Conservation (phyloP, 352 stramenopile species). For the Phytophthora fragariae region DNA sequence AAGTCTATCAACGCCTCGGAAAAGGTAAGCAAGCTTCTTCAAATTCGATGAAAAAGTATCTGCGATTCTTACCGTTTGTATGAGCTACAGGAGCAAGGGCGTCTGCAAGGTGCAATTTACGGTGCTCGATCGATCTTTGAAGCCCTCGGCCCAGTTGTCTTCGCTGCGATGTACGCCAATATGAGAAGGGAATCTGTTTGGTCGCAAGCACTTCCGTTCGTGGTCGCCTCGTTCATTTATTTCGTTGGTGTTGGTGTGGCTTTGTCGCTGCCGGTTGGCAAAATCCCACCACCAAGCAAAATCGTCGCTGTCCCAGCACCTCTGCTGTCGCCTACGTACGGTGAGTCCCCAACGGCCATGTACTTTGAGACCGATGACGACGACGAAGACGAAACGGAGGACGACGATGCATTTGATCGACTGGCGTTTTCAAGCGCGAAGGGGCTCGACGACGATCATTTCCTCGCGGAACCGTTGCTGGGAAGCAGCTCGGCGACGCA, state of each 20-base stretch:
- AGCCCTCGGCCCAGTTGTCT: conserved; percentile 62
- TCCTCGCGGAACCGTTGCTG: conserved; percentile 63
- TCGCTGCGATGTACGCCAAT: conserved; percentile 59
- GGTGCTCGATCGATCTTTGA: conserved; percentile 70
- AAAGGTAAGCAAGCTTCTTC: conserved; percentile 29
- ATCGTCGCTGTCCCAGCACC: conserved; percentile 23
- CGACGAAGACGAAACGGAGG: conserved; percentile 40
- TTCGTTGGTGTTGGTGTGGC: conserved; percentile 56
- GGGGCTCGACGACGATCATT: conserved; percentile 31
- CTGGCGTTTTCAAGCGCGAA: conserved; percentile 36
- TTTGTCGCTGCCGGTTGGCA: conserved; percentile 46
- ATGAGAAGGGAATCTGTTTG: conserved; percentile 56
- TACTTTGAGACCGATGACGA: conserved; percentile 62
- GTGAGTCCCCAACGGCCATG: conserved; percentile 46
- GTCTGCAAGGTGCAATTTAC: conserved; percentile 79
- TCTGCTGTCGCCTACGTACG: conserved; percentile 57
- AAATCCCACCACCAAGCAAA: conserved; percentile 24
- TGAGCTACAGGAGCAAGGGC: conserved; percentile 65
- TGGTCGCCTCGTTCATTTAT: conserved; percentile 63
- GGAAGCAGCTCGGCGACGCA: conserved; percentile 23
- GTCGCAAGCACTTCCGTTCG: conserved; percentile 66
- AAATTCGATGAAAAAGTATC: neutral
- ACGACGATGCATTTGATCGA: conserved; percentile 16
- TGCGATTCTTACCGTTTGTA: neutral
- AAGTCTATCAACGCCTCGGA: conserved; percentile 57